Evolutionary conservation across 352 stramenopile species (phyloP).

Genomic region (Phytophthora cajani): DNA sequence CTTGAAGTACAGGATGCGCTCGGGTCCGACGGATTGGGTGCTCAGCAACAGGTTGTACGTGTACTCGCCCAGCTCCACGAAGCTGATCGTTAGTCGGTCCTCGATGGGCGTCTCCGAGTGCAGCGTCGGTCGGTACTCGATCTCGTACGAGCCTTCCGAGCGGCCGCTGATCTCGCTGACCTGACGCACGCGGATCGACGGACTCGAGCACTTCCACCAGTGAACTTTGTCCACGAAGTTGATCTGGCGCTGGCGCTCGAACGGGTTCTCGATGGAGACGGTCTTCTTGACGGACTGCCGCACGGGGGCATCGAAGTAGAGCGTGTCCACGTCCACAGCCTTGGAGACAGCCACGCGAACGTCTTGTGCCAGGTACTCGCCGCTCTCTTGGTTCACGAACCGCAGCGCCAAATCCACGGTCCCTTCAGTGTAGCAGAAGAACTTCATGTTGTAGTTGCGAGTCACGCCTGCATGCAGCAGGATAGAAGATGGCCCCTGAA

Average conservation of each 20-base stretch:
- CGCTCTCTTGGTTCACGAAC: conserved; percentile 83
- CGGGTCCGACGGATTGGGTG: conserved; percentile 73
- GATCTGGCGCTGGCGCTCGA: conserved; percentile 54
- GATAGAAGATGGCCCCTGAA: conserved; percentile 75
- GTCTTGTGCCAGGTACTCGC: conserved; percentile 87
- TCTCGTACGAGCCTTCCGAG: conserved; percentile 86
- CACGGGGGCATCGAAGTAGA: conserved; percentile 86
- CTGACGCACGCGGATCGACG: conserved; percentile 74
- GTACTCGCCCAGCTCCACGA: conserved; percentile 90
- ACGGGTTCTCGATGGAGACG: conserved; percentile 93
- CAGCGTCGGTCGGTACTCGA: conserved; percentile 90
- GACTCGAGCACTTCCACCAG: conserved; percentile 87
- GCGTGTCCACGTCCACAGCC: conserved; percentile 73
- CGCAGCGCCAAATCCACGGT: conserved; percentile 56
- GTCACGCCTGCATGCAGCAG: conserved; percentile 61
- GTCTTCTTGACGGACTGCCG: conserved; percentile 81
- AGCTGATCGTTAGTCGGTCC: conserved; percentile 73
- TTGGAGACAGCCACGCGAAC: conserved; percentile 61
- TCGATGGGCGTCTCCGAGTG: conserved; percentile 53
- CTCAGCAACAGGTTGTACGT: conserved; percentile 82
- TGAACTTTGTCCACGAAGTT: conserved; percentile 62
- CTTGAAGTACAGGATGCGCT: conserved; percentile 84
- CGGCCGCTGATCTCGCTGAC: conserved; percentile 73
- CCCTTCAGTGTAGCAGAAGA: conserved; percentile 90
- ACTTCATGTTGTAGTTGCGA: conserved; percentile 87